A percentile compares a stretch with the other conserved stretches of the same genome.
Evolutionary conservation across 2,329 filamentous ascomycete genomes (phyloP).

Genomic region (Ophiostoma sp.): DNA sequence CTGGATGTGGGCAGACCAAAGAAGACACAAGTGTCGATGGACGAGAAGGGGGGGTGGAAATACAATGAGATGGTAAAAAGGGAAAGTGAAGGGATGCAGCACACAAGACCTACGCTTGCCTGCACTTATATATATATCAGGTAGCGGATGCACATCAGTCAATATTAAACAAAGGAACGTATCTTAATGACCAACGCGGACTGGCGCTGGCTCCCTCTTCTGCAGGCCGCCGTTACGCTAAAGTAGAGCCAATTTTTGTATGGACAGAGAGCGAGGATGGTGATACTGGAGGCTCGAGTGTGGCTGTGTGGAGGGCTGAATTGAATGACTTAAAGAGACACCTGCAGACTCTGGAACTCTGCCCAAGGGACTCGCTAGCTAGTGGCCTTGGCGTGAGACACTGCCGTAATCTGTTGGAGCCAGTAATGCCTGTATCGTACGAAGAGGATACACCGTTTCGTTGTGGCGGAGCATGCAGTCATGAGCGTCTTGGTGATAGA

Average conservation of each 20-base stretch:
- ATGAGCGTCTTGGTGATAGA: neutral
- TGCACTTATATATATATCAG: neutral
- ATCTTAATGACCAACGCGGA: neutral
- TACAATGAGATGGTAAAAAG: neutral
- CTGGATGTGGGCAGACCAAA: neutral
- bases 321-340: neutral
- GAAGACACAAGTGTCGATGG: neutral
- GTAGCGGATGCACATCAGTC: neutral
- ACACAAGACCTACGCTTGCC: neutral
- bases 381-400: slow-evolving; percentile 4
- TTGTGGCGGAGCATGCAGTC: slow-evolving; percentile 8
- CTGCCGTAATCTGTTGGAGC: neutral
- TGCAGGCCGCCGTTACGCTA: slow-evolving; percentile 18
- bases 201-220: slow-evolving; percentile 14
- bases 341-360: neutral
- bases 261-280: neutral
- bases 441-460: neutral
- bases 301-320: slow-evolving; percentile 11
- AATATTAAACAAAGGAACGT: neutral
- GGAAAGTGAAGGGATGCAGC: neutral
- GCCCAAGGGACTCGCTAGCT: slow-evolving; percentile 1
- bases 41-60: neutral
- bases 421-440: too few species aligned
- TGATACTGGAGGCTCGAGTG: neutral
- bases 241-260: slow-evolving; percentile 10